These are phyloP conservation scores for Funneliformis geosporum DNA, from an alignment of 192 early-diverging fungal genomes.

Conservation along the genomic window DNA sequence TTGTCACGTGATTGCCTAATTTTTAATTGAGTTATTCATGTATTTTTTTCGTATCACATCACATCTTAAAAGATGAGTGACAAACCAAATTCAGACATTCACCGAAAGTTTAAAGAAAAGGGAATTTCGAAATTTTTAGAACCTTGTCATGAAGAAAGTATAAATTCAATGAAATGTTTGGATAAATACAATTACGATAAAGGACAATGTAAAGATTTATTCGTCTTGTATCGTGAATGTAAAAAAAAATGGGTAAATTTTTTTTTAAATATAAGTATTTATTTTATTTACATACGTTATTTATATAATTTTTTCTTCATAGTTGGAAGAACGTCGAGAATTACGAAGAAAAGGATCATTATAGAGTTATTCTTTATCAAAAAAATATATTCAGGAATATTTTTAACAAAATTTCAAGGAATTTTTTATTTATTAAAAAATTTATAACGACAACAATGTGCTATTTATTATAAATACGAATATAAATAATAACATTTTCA, in stretches of 20 bases:
- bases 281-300: background rate
- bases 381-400: background rate
- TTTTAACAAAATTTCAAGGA: background rate
- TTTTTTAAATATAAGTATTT: background rate
- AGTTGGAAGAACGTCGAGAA: conserved; percentile 12
- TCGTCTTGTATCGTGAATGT: conserved; percentile 56
- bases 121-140: conserved; percentile 57
- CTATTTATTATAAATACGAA: background rate
- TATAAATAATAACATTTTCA: background rate
- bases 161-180: conserved; percentile 55
- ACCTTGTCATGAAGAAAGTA: conserved; percentile 52
- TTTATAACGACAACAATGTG: no score
- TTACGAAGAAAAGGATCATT: conserved; percentile 16
- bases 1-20: no score
- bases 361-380: background rate
- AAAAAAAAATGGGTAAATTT: conserved; percentile 59
- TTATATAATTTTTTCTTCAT: no score
- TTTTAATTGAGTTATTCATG: no score
- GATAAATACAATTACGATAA: conserved; percentile 57
- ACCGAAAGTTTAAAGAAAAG: conserved; percentile 50
- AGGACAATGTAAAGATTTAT: conserved; percentile 48
- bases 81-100: conserved; percentile 38
- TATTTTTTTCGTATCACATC: no score
- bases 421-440: background rate
- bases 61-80: no score